A percentile compares a stretch with the other conserved stretches of the same genome.
These are phyloP conservation scores for Cadophora malorum DNA, from an alignment of 2,329 filamentous ascomycete species.

Conservation along the genomic window DNA sequence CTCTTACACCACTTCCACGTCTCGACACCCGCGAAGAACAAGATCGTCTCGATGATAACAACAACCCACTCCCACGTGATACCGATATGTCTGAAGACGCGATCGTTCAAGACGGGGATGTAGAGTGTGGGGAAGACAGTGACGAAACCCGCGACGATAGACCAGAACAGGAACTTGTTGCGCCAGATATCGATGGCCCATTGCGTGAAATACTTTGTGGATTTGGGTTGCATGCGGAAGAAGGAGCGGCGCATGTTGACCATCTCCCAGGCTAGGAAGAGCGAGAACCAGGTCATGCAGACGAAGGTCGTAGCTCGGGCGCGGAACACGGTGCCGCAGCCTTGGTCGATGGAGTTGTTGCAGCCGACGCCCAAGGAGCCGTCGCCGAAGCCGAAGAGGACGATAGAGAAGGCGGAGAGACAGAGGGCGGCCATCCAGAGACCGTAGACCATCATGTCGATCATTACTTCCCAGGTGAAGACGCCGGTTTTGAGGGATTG, in stretches of 20 bases:
- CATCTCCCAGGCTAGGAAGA: constrained; percentile 83
- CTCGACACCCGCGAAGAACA: constrained; percentile 71
- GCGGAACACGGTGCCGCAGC: constrained; percentile 70
- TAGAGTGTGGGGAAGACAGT: constrained; percentile 68
- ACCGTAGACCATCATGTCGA: constrained; percentile 83
- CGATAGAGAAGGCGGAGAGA: constrained; percentile 66
- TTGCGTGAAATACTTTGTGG: constrained; percentile 65
- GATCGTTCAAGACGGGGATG: constrained; percentile 70
- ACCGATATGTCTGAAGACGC: constrained; percentile 69
- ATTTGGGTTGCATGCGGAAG: constrained; percentile 74
- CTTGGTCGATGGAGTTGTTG: constrained; percentile 61
- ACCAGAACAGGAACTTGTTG: constrained; percentile 75
- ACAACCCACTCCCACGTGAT: constrained; percentile 76
- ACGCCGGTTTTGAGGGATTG: constrained; percentile 72
- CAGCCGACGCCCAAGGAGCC: constrained; percentile 63
- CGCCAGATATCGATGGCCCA: constrained; percentile 73
- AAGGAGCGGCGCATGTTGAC: constrained; percentile 74
- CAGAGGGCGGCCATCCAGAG: constrained; percentile 77
- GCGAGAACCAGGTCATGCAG: constrained; percentile 76
- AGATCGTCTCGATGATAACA: constrained; percentile 62
- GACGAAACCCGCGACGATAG: constrained; percentile 62
- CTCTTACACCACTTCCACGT: constrained; percentile 70
- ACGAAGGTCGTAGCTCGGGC: constrained; percentile 77
- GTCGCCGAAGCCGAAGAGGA: constrained; percentile 66
- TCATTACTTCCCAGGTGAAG: constrained; percentile 78